Base-by-base conservation (phyloP, 2,329 filamentous ascomycete genomes). In the Fusarium begoniae region DNA sequence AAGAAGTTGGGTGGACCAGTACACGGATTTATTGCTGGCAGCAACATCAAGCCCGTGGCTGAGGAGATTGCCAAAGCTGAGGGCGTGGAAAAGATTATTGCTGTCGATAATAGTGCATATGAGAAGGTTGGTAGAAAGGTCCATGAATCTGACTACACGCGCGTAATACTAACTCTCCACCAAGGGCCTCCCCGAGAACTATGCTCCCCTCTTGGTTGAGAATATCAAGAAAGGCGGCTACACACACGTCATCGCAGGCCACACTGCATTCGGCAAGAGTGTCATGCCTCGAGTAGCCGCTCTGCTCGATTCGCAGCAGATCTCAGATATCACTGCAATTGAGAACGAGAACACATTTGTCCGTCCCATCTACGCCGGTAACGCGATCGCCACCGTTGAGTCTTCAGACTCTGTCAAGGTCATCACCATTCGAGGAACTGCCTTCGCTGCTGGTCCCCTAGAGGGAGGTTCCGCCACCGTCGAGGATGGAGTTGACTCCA, bases 181-280 rank as follows among this genome's bases (percentile, higher is more conserved):
- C 26, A 75, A 95, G 94, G 94, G 95, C 56, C 89, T 99, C 5
- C 91, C 96, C 59, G 96, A 99, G 85, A 98, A 94, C 87, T 98
- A 90, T 81, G 96, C 96, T n/a, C 93, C 95, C 63, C 87, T 99
- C 53, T 87, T 99, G 45, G 93, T 95, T 58, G 96, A 98, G 83
- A 99, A 98, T 84, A 96, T 98, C 84, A 97, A 97, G 86, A 96
- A 96, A 82, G 95, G 94, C 69, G 94, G 92, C 69, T 98, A 95
- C 83, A 97, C 95, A 70, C 96, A 99, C 81, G 90, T 99, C 73
- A 89, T 99, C 79, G 93, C 93, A 44, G 92, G 93, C 63, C 95
- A 98, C 86, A 96, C 95, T 30, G 95, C 96, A 2, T 99, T 99
- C 84, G 96, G 96, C 80, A 99, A 99, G 90, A 97, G 93, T 83